Conservation (phyloP, 371 early-diverging fungal genomes). For the Mortierella sp. region DNA sequence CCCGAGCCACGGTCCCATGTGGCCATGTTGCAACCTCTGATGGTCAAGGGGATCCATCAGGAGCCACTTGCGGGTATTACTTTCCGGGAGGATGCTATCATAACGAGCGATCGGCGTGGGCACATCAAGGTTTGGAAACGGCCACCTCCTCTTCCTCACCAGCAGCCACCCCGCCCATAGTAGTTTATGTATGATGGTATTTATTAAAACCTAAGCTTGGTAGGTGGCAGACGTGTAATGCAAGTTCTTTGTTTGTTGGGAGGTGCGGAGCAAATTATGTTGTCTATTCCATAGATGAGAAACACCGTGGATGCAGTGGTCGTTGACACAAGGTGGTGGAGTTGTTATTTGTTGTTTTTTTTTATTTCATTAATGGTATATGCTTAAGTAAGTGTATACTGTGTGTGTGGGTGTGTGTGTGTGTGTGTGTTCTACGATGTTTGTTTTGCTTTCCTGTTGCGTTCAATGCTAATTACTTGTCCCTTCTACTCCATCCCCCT, state of each 20-base stretch:
- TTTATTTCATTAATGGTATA: neutral
- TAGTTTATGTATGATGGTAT: neutral
- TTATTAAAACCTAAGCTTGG: neutral
- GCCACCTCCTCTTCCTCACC: constrained; percentile 60
- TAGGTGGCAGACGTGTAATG: no score
- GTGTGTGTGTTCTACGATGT: neutral
- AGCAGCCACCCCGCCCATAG: neutral
- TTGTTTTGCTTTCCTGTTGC: neutral
- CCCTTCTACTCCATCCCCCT: no score
- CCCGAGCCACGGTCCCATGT: constrained; percentile 78
- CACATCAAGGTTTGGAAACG: constrained; percentile 85
- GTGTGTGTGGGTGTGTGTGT: neutral
- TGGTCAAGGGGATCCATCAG: constrained; percentile 78
- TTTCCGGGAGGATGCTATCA: constrained; percentile 87
- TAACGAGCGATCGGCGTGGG: constrained; percentile 89
- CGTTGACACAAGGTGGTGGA: neutral
- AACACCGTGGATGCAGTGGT: neutral
- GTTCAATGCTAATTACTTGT: no score
- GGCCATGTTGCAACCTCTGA: constrained; percentile 84
- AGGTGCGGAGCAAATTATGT: neutral
- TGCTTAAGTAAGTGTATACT: neutral
- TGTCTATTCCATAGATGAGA: neutral
- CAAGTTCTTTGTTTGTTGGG: no score
- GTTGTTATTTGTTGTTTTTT: neutral
- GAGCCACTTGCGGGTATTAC: constrained; percentile 81